phyloP scores from a whole-genome alignment of 768 basidiomycete species.

The Termitomyces sp. region DNA sequence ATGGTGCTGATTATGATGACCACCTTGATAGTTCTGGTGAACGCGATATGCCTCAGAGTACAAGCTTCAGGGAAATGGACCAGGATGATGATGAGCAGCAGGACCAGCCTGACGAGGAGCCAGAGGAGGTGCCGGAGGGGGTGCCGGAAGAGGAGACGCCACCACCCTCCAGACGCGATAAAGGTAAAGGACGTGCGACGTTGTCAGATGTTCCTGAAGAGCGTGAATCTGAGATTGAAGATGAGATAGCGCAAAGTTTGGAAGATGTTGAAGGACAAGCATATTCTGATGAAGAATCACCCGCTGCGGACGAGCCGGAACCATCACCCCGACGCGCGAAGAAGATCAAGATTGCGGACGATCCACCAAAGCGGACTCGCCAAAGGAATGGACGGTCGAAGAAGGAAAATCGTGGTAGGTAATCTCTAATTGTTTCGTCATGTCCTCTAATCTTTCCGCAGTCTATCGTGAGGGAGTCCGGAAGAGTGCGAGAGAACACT shows the following conservation, averaged over 20 bases:
- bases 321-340: constrained; percentile 26
- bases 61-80: constrained; percentile 44
- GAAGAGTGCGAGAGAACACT: constrained; percentile 62
- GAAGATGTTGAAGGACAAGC: constrained; percentile 28
- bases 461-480: constrained; percentile 52
- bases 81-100: constrained; percentile 44
- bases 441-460: constrained; percentile 8
- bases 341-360: constrained; percentile 25
- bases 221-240: constrained; percentile 36
- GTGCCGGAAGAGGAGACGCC: constrained; percentile 17
- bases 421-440: not conserved
- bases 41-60: constrained; percentile 22
- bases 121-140: constrained; percentile 24
- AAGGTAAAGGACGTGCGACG: constrained; percentile 12
- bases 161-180: not conserved
- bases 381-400: constrained; percentile 22
- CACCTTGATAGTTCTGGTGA: constrained; percentile 16
- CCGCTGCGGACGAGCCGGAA: constrained; percentile 23
- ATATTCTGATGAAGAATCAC: constrained; percentile 23
- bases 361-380: constrained; percentile 14
- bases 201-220: constrained; percentile 33
- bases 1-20: constrained; percentile 24
- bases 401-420: constrained; percentile 37
- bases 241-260: constrained; percentile 36
- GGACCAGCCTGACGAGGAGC: constrained; percentile 24